Conservation (phyloP, 768 basidiomycete genomes). For the Boletus bicolor region DNA sequence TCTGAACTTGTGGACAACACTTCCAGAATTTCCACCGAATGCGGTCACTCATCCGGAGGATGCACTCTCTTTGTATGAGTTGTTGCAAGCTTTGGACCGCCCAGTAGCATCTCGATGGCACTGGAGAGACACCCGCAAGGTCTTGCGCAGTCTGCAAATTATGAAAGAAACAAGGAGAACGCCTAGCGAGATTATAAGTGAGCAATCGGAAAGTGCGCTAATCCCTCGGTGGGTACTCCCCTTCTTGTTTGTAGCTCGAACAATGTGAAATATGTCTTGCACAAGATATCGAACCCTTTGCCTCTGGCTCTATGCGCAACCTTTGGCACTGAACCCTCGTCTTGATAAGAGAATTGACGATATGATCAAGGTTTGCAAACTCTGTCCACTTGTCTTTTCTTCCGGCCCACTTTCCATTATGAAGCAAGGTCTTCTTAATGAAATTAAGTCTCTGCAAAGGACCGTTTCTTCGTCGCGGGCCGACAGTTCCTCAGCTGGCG, state of each 20-base stretch:
- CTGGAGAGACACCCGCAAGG: slow-evolving; percentile 92
- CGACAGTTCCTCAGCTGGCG: background rate
- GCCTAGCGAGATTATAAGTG: slow-evolving; percentile 64
- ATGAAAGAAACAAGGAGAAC: slow-evolving; percentile 65
- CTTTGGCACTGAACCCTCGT: slow-evolving; percentile 56
- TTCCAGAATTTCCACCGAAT: slow-evolving; percentile 59
- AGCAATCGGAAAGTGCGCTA: slow-evolving; percentile 48
- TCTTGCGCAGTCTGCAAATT: slow-evolving; percentile 73
- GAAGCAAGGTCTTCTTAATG: slow-evolving; percentile 76
- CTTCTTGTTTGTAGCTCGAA: background rate
- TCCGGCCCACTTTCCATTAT: slow-evolving; percentile 7
- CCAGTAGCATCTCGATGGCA: slow-evolving; percentile 84
- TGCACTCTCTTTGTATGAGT: slow-evolving; percentile 60
- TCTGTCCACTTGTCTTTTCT: background rate
- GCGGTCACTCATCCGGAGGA: slow-evolving; percentile 52
- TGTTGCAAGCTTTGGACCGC: slow-evolving; percentile 71
- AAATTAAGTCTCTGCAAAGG: slow-evolving; percentile 58
- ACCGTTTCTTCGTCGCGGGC: slow-evolving; percentile 13
- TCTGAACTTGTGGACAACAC: slow-evolving; percentile 46
- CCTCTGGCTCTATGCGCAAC: slow-evolving; percentile 87
- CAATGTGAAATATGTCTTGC: background rate
- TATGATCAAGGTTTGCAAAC: slow-evolving; percentile 72
- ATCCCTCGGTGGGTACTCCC: slow-evolving; percentile 48
- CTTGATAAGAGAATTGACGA: slow-evolving; percentile 79
- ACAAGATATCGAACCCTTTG: slow-evolving; percentile 78